Conservation (phyloP, 140 eudicot species). For the Cichorium intybus region DNA sequence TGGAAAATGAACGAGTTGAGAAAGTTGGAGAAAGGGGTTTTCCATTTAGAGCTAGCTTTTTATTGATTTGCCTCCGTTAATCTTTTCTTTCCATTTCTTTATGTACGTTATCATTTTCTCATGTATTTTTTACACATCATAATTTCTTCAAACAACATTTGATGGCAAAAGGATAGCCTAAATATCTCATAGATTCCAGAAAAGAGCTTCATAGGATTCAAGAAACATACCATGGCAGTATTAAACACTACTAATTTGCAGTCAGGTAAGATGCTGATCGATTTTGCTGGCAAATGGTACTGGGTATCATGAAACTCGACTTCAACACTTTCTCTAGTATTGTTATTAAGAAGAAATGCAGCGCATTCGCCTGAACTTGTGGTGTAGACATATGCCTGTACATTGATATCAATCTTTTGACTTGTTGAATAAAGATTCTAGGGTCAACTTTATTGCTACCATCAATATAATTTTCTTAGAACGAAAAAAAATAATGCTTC, state of each 20-base stretch:
- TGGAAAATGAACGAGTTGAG: too few relatives aligned
- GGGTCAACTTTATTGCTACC: neutral
- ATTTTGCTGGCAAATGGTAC: conserved; percentile 51
- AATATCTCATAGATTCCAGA: neutral
- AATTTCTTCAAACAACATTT: neutral
- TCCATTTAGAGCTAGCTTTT: too few relatives aligned
- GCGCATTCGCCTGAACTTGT: conserved; percentile 57
- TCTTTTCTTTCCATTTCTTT: too few relatives aligned
- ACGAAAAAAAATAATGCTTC: neutral
- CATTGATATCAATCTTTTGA: neutral
- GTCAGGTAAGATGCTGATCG: conserved; percentile 88
- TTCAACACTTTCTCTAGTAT: conserved; percentile 16
- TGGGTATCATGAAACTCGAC: conserved; percentile 44
- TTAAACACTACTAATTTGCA: conserved; percentile 73
- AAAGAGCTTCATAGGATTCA: neutral
- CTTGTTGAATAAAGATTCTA: neutral
- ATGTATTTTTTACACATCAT: too few relatives aligned
- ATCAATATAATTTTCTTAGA: neutral
- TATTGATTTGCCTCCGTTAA: too few relatives aligned
- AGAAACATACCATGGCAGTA: conserved; percentile 64
- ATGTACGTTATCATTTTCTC: too few relatives aligned
- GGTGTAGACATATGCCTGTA: conserved; percentile 63
- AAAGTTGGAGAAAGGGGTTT: neutral
- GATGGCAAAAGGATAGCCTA: neutral
- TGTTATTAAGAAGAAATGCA: conserved; percentile 66